These are phyloP conservation scores for Acanthamoeba lenticulata DNA, from an alignment of 208 protist species.

Conservation along the genomic window DNA sequence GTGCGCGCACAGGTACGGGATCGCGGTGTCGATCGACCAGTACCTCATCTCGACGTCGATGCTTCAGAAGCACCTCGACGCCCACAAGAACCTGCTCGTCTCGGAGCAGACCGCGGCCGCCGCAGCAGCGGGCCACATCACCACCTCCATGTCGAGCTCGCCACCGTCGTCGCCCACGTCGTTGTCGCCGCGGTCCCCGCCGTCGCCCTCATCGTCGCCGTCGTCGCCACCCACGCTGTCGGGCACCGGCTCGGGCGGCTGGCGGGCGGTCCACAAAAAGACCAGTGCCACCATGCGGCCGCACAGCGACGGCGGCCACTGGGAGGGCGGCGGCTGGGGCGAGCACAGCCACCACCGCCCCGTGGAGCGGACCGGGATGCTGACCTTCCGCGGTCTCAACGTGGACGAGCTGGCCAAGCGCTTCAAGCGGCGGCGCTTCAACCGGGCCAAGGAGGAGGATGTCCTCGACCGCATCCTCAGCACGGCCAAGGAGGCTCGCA, in stretches of 20 bases:
- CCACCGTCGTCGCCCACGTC: background rate
- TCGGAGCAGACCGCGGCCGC: background rate
- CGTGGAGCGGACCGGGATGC: background rate
- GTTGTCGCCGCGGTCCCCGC: background rate
- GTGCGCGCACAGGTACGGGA: background rate
- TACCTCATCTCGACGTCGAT: conserved; percentile 59
- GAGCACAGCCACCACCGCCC: background rate
- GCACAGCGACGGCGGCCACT: background rate
- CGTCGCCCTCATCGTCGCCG: background rate
- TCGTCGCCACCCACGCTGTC: background rate
- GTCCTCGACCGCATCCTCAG: conserved; percentile 23
- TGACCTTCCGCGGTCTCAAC: conserved; percentile 19
- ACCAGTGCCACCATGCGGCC: background rate
- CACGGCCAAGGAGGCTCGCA: background rate
- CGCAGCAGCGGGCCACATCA: background rate
- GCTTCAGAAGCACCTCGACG: conserved; percentile 52
- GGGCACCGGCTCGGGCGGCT: background rate
- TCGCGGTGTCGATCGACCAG: conserved; percentile 58
- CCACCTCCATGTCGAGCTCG: background rate
- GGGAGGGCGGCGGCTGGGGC: background rate
- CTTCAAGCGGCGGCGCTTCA: conserved; percentile 54
- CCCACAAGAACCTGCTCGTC: background rate
- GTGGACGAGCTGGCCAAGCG: conserved; percentile 20
- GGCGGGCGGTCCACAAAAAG: conserved; percentile 13
- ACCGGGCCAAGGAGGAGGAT: conserved; percentile 49